Evolutionary conservation across 768 basidiomycete genomes (phyloP), one percentile per base, ranked within the genome.

Genomic region (Auricularia heimuer): DNA sequence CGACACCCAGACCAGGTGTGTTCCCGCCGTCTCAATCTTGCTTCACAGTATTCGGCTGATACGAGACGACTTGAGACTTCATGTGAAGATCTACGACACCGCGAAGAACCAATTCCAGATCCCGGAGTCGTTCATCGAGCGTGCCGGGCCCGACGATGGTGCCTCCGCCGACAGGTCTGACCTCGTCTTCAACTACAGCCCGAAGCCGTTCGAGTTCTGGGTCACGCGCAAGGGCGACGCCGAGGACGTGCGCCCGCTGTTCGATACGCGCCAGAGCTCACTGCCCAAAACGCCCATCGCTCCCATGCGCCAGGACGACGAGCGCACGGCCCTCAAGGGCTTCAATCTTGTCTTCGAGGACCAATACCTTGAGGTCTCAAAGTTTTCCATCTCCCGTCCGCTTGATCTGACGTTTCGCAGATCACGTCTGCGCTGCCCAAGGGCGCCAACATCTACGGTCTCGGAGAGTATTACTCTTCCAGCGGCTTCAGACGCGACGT

Each of bases 161-260:
- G 47, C 21, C 6, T 42, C 39, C 39, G 39, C 39, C 12, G 47
- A 21, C 18, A 21, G 18, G 47, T 86, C 86, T 0, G 88, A 91
- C 69, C 78, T 91, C 10, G 75, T 85, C 3, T 91, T 92, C 77
- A 85, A 90, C 71, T 83, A 85, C 65, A 78, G 85, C 1, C 6
- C 79, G 0, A 76, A 77, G 0, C 89, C 90, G 0, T 92, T 92
- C 71, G 83, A 85, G 2, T 91, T 91, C 71, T 92, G 89, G 89
- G 84, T 92, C 67, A 88, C 87, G 1, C 83, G 89, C 54, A 82
- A 84, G 29, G 82, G 83, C 3, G 77, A 82, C 7, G 85, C 84
- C 3, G 47, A 51, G 11, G 72, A 79, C 37, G 78, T 76, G 4
- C 69, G 71, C 56, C 87, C 84, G 62, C 72, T 92, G 29, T 91